A percentile compares a stretch with the other conserved stretches of the same genome.
Evolutionary conservation across 176 grass and related monocot genomes (phyloP).

Genomic region (Phoenix dactylifera): DNA sequence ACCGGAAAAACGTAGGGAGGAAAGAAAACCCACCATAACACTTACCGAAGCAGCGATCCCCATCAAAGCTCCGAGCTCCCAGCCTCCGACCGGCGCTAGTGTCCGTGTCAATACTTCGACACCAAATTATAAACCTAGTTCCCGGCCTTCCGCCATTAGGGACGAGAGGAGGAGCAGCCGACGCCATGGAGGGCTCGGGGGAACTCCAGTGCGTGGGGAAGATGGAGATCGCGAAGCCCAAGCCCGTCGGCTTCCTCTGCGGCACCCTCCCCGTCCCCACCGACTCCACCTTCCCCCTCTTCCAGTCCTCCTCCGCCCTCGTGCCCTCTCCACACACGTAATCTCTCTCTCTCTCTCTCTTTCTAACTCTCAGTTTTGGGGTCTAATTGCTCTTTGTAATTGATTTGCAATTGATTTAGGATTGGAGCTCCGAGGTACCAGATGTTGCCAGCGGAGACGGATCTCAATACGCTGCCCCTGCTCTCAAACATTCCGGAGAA

Average conservation of each 20-base stretch:
- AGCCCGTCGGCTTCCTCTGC: slow-evolving; percentile 72
- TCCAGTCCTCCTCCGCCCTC: slow-evolving; percentile 59
- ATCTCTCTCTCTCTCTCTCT: neutral
- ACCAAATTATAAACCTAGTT: no score
- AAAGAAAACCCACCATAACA: no score
- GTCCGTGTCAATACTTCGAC: no score
- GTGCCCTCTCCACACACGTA: slow-evolving; percentile 56
- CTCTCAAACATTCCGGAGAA: slow-evolving; percentile 66
- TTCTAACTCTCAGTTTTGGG: neutral
- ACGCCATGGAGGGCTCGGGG: slow-evolving; percentile 52
- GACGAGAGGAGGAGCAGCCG: no score
- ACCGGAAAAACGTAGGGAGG: no score
- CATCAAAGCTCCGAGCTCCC: no score
- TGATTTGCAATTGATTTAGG: slow-evolving; percentile 28
- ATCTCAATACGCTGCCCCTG: slow-evolving; percentile 77
- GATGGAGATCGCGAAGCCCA: slow-evolving; percentile 69
- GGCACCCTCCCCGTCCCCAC: slow-evolving; percentile 90
- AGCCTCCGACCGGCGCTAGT: no score
- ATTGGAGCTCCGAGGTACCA: slow-evolving; percentile 87
- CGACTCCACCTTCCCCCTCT: slow-evolving; percentile 55
- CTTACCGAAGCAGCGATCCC: no score
- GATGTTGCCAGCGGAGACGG: slow-evolving; percentile 92
- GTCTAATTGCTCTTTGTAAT: neutral
- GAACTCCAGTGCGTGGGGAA: slow-evolving; percentile 85
- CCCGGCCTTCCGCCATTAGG: no score